A percentile compares a stretch with the other conserved stretches of the same genome.
phyloP scores from a whole-genome alignment of 1,139 yeast genomes.

The Kluyveromyces sp. region DNA sequence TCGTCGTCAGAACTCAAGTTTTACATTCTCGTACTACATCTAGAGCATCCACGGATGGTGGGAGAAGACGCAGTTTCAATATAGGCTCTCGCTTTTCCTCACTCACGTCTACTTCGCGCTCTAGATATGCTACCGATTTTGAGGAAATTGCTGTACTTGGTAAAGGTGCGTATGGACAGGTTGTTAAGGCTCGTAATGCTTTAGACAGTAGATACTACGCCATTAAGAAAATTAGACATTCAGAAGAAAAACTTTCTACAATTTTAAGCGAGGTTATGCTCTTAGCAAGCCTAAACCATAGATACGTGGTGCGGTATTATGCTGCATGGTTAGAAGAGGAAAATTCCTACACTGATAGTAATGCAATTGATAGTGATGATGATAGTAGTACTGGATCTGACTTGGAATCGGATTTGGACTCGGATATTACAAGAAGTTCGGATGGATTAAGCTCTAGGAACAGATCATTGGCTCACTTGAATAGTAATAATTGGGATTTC shows the following conservation, averaged over 20 bases:
- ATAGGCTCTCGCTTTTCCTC: constrained; percentile 33
- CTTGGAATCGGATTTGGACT: background rate
- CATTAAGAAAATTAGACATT: constrained; percentile 80
- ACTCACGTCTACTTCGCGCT: constrained; percentile 29
- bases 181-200: constrained; percentile 86
- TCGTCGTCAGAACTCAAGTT: constrained; percentile 2
- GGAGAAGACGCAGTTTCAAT: constrained; percentile 35
- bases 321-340: constrained; percentile 96
- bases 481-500: constrained; percentile 41
- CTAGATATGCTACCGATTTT: constrained; percentile 73
- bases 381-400: constrained; percentile 6
- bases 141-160: constrained; percentile 93
- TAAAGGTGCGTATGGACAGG: constrained; percentile 95
- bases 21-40: constrained; percentile 5
- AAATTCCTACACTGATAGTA: constrained; percentile 37
- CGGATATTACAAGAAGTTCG: constrained; percentile 7
- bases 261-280: constrained; percentile 87
- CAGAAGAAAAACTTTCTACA: constrained; percentile 68
- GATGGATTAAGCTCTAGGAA: constrained; percentile 16
- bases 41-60: constrained; percentile 15
- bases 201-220: constrained; percentile 95
- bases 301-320: constrained; percentile 89
- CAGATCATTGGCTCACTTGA: constrained; percentile 9
- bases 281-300: constrained; percentile 86
- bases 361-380: constrained; percentile 23